These are phyloP conservation scores for Cystobasidium pallidum DNA, from an alignment of 1,284 basidiomycete species.

Conservation along the genomic window DNA sequence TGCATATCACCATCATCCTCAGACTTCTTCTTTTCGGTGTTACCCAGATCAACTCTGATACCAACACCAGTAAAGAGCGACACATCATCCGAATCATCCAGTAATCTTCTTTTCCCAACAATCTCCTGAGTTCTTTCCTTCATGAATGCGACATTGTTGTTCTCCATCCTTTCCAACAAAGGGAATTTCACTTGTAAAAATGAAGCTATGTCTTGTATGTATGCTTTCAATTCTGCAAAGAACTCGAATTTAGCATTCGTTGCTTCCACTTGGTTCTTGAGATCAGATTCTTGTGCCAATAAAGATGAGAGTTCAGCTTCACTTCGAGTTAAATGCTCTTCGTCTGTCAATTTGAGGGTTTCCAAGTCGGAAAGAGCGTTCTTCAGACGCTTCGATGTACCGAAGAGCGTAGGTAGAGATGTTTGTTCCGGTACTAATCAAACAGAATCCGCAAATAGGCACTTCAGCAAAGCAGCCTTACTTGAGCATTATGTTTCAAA, in stretches of 20 bases:
- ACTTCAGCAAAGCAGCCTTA: too few relatives aligned
- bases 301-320: slow-evolving; percentile 70
- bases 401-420: slow-evolving; percentile 66
- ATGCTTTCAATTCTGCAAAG: slow-evolving; percentile 81
- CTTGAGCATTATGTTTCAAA: too few relatives aligned
- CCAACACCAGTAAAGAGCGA: slow-evolving; percentile 68
- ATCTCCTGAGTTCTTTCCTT: slow-evolving; percentile 71
- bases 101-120: slow-evolving; percentile 66
- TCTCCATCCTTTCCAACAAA: slow-evolving; percentile 78
- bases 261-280: slow-evolving; percentile 74
- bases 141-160: slow-evolving; percentile 72
- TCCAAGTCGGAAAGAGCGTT: slow-evolving; percentile 66
- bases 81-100: slow-evolving; percentile 82
- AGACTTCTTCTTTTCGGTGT: slow-evolving; percentile 49
- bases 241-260: slow-evolving; percentile 83
- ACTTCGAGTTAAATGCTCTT: slow-evolving; percentile 53
- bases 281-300: slow-evolving; percentile 73
- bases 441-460: too few relatives aligned
- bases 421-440: slow-evolving; percentile 60
- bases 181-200: slow-evolving; percentile 96
- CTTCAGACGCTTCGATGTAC: slow-evolving; percentile 71
- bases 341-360: slow-evolving; percentile 51
- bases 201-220: slow-evolving; percentile 81
- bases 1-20: slow-evolving; percentile 56
- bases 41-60: slow-evolving; percentile 46